Percentiles rank a stretch among this genome's conserved stretches.
Evolutionary conservation across 2,329 filamentous ascomycete genomes (phyloP).

Genomic region (Coniochaeta sp.): DNA sequence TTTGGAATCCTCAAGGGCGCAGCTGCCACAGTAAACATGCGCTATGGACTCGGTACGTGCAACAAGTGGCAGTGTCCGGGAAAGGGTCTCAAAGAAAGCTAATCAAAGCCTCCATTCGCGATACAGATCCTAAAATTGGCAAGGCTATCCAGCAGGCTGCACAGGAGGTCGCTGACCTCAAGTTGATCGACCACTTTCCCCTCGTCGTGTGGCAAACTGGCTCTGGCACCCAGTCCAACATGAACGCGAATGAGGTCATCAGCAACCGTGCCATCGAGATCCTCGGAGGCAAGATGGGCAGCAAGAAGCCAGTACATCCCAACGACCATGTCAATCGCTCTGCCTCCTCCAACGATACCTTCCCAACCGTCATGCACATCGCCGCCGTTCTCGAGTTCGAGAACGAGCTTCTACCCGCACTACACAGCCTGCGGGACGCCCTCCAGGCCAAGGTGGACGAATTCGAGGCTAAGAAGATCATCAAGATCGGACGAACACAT

Average conservation of each 20-base stretch:
- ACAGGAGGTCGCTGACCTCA: slow-evolving; percentile 83
- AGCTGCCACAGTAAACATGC: slow-evolving; percentile 91
- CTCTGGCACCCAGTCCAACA: slow-evolving; percentile 97
- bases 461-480: slow-evolving; percentile 79
- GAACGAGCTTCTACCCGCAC: slow-evolving; percentile 71
- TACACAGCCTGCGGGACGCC: slow-evolving; percentile 74
- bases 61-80: not conserved
- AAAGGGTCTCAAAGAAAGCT: not conserved
- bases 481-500: slow-evolving; percentile 98
- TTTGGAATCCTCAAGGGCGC: slow-evolving; percentile 98
- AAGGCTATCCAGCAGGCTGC: slow-evolving; percentile 93
- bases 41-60: slow-evolving; percentile 72
- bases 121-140: slow-evolving; percentile 74
- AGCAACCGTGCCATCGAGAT: slow-evolving; percentile 99
- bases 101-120: slow-evolving; percentile 7
- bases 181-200: slow-evolving; percentile 95
- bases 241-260: slow-evolving; percentile 99
- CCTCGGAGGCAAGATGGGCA: slow-evolving; percentile 84
- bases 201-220: slow-evolving; percentile 99
- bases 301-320: slow-evolving; percentile 97
- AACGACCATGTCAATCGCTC: slow-evolving; percentile 99
- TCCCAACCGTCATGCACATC: slow-evolving; percentile 99
- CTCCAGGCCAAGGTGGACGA: slow-evolving; percentile 83
- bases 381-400: slow-evolving; percentile 92
- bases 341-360: slow-evolving; percentile 97